Evolutionary conservation across 371 early-diverging fungal species (phyloP).

Genomic region (Mycotypha africana): DNA sequence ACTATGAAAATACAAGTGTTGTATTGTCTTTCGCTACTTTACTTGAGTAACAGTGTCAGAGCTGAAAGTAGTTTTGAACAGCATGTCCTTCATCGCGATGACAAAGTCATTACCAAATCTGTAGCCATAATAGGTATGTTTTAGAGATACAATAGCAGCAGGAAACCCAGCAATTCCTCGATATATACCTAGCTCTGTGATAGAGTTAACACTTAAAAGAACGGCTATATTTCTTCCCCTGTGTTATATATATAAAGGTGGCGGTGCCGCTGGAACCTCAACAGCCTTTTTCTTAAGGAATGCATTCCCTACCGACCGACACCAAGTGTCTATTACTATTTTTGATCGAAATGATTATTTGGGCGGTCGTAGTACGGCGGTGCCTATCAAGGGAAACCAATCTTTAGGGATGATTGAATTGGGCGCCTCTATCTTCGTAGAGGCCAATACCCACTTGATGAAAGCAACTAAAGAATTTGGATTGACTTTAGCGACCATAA

Average conservation of each 20-base stretch:
- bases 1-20: too few relatives aligned
- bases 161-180: too few relatives aligned
- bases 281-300: constrained; percentile 52
- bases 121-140: constrained; percentile 26
- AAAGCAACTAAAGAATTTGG: constrained; percentile 49
- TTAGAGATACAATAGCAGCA: too few relatives aligned
- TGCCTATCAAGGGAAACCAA: constrained; percentile 35
- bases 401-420: constrained; percentile 40
- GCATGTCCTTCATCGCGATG: constrained; percentile 6
- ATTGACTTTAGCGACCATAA: constrained; percentile 25
- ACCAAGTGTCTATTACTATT: constrained; percentile 36
- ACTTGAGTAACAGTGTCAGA: too few relatives aligned
- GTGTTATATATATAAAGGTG: constrained; percentile 28
- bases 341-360: constrained; percentile 45
- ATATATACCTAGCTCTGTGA: background rate
- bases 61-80: background rate
- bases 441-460: constrained; percentile 50
- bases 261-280: constrained; percentile 60
- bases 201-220: too few relatives aligned
- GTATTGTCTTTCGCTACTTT: too few relatives aligned
- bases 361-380: constrained; percentile 51
- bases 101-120: constrained; percentile 6
- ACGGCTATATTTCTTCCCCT: too few relatives aligned
- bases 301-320: constrained; percentile 25
- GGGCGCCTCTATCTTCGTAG: constrained; percentile 63